A percentile compares a stretch with the other conserved stretches of the same genome.
These are phyloP conservation scores for Melianthus villosus DNA, from an alignment of 441 rosid species.

Conservation along the genomic window DNA sequence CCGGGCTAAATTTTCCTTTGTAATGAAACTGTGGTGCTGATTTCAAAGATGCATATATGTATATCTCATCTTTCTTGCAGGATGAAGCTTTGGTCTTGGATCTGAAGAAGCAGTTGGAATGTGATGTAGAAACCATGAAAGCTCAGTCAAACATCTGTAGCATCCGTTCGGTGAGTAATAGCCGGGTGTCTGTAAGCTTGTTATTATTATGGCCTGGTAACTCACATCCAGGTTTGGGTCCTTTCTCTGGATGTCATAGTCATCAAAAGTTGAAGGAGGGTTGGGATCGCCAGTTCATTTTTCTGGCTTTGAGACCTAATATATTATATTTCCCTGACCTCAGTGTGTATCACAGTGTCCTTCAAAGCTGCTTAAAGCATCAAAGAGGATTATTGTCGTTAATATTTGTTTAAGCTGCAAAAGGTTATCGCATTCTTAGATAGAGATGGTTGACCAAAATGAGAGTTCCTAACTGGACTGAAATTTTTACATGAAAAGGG, in stretches of 20 bases:
- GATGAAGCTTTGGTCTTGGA: conserved; percentile 81
- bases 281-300: no score
- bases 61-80: conserved; percentile 27
- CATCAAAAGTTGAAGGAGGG: no score
- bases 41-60: conserved; percentile 6
- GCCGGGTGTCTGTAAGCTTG: neutral
- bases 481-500: no score
- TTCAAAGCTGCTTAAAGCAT: no score
- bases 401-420: no score
- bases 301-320: no score
- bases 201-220: neutral
- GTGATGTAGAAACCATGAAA: conserved; percentile 78
- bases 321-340: no score
- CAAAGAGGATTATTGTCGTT: no score
- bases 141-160: conserved; percentile 56
- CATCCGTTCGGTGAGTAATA: conserved; percentile 54
- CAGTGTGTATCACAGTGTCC: no score
- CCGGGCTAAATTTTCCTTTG: conserved; percentile 1
- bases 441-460: no score
- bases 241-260: neutral
- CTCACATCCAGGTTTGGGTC: neutral
- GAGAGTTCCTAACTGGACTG: no score
- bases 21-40: neutral
- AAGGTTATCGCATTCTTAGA: no score
- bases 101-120: conserved; percentile 92